Evolutionary conservation across 1,284 basidiomycete species (phyloP), one percentile per base, ranked within the genome.

Genomic region (Coniferiporia sulphurascens): DNA sequence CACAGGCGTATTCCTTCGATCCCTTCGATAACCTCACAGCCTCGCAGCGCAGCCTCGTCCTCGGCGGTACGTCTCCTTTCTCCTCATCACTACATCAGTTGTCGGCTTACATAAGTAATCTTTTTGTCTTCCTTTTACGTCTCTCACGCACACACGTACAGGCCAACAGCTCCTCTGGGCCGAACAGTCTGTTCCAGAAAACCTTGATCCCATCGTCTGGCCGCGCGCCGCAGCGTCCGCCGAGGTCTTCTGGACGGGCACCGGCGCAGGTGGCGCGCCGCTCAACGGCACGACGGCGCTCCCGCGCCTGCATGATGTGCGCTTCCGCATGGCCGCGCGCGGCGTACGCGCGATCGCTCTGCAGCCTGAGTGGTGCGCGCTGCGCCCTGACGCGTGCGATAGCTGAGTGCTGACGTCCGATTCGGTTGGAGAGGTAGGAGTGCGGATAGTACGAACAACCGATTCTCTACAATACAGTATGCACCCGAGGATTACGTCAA

Each of bases 191-290:
- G 80, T 82, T 48, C 80, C 84, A 12, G 75, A 78, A 56, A 92
- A 90, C 69, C 71, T 94, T 54, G 90, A 94, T 66, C 67, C 78
- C 0, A 82, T 85, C 58, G 75, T 84, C 7, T 94, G 91, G 90
- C 92, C 93, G 1, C 80, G 91, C 55, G 87, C 89, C 7, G 88
- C 89, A 0, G 79, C 86, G 0, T 83, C 84, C 4, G 90, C 90
- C 0, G 92, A 95, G 75, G 69, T 93, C n/a, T 93, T 89, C 73
- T 94, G 91, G 91, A 85, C 82, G 1, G 89, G 92, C 0, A 75
- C 79, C 0, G 74, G 71, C 0, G 66, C 71, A 15, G 71, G 70
- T 1, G 63, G 67, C 1, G 71, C 68, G 0, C 61, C 60, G 0
- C 65, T 77, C 21, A 78, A 84, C 66, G 75, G 82, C 22, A 74